Percentiles rank a stretch among this genome's conserved stretches.
Conservation (phyloP, 768 basidiomycete species). For the Chiua virens region DNA sequence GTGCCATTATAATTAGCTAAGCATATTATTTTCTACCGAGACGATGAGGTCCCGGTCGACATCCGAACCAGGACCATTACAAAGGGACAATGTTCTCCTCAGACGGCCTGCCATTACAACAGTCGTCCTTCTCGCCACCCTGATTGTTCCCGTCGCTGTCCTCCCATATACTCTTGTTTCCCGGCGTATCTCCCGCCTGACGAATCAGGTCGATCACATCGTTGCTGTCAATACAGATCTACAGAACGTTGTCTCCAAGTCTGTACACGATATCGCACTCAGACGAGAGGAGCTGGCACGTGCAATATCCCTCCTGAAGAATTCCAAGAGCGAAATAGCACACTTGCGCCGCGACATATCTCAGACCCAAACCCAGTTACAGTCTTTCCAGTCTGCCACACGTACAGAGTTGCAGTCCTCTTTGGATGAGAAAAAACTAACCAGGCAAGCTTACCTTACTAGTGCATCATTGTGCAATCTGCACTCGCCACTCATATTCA, state of each 20-base stretch:
- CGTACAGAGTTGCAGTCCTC: slow-evolving; percentile 35
- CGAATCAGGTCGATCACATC: slow-evolving; percentile 41
- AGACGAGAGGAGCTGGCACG: slow-evolving; percentile 26
- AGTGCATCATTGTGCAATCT: slow-evolving; percentile 3
- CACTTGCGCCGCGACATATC: slow-evolving; percentile 33
- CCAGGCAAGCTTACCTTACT: slow-evolving; percentile 28
- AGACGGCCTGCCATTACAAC: slow-evolving; percentile 38
- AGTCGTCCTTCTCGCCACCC: slow-evolving; percentile 47
- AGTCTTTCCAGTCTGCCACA: slow-evolving; percentile 29
- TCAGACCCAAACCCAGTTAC: slow-evolving; percentile 30
- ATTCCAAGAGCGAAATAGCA: slow-evolving; percentile 33
- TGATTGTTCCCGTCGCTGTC: slow-evolving; percentile 51
- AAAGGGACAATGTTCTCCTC: slow-evolving; percentile 19
- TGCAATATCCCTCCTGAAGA: slow-evolving; percentile 28
- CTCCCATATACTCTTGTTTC: slow-evolving; percentile 56
- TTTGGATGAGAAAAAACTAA: slow-evolving; percentile 24
- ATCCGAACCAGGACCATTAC: not conserved
- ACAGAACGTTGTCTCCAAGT: slow-evolving; percentile 37
- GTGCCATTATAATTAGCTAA: slow-evolving; percentile 29
- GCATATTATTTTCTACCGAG: not conserved
- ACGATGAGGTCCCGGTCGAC: not conserved
- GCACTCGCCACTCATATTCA: slow-evolving; percentile 10
- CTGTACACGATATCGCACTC: slow-evolving; percentile 19
- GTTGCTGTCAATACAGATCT: slow-evolving; percentile 37
- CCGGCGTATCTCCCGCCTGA: slow-evolving; percentile 45